A percentile compares a stretch with the other conserved stretches of the same genome.
phyloP scores from a whole-genome alignment of 2,329 filamentous ascomycete species.

The Phyllosticta citriasiana region DNA sequence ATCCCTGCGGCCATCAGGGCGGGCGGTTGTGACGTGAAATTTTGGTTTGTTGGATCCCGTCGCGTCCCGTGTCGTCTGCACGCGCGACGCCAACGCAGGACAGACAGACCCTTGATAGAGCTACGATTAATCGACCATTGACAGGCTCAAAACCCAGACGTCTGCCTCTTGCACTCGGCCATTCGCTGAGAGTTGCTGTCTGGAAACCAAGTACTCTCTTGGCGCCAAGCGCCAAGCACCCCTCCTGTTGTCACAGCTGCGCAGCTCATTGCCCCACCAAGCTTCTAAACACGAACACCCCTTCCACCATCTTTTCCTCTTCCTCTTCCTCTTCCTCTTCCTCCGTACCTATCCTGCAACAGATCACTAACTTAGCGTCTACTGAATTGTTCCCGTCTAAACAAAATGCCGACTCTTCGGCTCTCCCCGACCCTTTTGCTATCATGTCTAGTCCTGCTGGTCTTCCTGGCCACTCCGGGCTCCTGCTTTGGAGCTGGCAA shows the following conservation, averaged over 20 bases:
- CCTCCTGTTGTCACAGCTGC: not conserved
- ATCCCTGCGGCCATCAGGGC: not conserved
- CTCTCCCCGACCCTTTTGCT: conserved; percentile 25
- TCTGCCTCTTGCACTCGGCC: not conserved
- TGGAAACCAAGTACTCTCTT: not conserved
- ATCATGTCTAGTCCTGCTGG: conserved; percentile 37
- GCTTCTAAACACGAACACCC: not conserved
- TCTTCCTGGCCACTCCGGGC: conserved; percentile 57
- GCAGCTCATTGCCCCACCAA: not conserved
- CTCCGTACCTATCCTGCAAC: not conserved
- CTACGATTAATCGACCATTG: no score
- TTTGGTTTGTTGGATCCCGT: not conserved
- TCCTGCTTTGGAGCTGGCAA: conserved; percentile 82
- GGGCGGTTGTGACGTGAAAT: not conserved
- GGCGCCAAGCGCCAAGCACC: not conserved
- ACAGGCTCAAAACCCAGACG: not conserved
- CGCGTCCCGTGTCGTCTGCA: not conserved
- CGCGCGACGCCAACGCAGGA: not conserved
- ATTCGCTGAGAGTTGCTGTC: not conserved
- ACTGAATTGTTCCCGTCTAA: not conserved
- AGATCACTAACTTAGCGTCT: not conserved
- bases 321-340: not conserved
- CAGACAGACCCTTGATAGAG: not conserved
- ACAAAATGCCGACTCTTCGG: conserved; percentile 10
- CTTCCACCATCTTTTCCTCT: not conserved